Conservation (phyloP, 305 asterid genomes). For the Rubia balearica region DNA sequence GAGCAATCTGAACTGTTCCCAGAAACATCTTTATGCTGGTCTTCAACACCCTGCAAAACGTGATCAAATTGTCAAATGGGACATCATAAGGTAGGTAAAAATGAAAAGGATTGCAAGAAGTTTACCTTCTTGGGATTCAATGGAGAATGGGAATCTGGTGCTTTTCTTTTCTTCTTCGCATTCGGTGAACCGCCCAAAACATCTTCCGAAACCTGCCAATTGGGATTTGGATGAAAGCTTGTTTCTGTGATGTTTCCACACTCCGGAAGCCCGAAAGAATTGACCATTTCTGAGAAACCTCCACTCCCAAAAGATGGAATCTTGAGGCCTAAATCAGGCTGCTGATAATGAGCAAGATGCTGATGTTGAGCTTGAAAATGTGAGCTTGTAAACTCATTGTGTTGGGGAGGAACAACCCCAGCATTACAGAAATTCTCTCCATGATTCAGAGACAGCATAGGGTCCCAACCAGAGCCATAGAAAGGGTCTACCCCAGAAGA, state of each 20-base stretch:
- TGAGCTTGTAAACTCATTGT: constrained; percentile 53
- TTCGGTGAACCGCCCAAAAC: constrained; percentile 39
- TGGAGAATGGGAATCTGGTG: constrained; percentile 28
- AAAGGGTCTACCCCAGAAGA: constrained; percentile 37
- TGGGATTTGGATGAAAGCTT: constrained; percentile 25
- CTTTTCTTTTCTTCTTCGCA: constrained; percentile 65
- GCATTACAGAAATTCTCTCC: constrained; percentile 42
- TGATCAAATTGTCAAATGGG: background rate
- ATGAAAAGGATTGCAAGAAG: background rate
- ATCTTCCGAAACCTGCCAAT: constrained; percentile 35
- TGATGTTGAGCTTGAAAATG: constrained; percentile 33
- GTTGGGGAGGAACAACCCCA: constrained; percentile 46
- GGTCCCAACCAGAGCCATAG: constrained; percentile 69
- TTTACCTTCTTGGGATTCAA: constrained; percentile 31
- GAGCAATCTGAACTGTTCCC: constrained; percentile 44
- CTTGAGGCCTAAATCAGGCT: constrained; percentile 46
- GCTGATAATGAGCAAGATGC: constrained; percentile 50
- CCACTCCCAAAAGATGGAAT: constrained; percentile 55
- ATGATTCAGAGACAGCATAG: constrained; percentile 48
- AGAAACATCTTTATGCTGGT: constrained; percentile 37
- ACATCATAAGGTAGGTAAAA: constrained; percentile 3
- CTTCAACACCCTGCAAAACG: constrained; percentile 40
- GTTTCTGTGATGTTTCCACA: constrained; percentile 29
- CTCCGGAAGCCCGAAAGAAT: constrained; percentile 34
- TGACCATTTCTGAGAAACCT: constrained; percentile 54